Conservation (phyloP, 2,329 filamentous ascomycete species). For the Aspergillus sergii region DNA sequence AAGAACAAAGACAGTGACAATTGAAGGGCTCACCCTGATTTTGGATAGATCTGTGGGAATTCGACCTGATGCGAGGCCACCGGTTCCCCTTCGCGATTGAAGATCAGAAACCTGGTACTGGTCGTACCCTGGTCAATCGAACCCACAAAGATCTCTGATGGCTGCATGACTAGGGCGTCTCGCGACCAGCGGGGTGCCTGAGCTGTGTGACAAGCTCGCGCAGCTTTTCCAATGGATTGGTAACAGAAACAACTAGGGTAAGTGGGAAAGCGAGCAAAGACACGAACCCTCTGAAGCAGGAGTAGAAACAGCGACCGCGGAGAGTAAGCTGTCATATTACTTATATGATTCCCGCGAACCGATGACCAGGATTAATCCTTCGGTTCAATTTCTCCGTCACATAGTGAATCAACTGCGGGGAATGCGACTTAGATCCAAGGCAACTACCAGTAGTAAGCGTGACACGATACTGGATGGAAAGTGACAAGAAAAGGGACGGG, state of each 20-base stretch:
- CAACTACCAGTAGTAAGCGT: not conserved
- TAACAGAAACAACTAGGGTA: not conserved
- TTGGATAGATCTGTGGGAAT: conserved; percentile 79
- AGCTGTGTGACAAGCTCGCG: not conserved
- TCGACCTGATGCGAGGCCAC: conserved; percentile 84
- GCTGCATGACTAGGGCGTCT: conserved; percentile 23
- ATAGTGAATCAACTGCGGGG: conserved; percentile 4
- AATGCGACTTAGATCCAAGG: not conserved
- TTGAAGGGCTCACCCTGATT: conserved; percentile 66
- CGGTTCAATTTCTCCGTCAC: not conserved
- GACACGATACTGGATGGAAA: not conserved
- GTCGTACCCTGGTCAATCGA: conserved; percentile 92
- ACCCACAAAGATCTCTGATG: conserved; percentile 64
- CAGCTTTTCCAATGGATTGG: not conserved
- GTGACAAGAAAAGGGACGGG: not conserved
- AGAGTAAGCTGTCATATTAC: conserved; percentile 2
- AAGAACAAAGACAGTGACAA: conserved; percentile 30
- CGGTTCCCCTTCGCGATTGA: conserved; percentile 75
- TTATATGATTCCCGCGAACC: conserved; percentile 1
- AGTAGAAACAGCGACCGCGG: not conserved
- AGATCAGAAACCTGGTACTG: conserved; percentile 85
- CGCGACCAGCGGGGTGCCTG: not conserved
- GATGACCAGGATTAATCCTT: not conserved
- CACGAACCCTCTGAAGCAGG: not conserved
- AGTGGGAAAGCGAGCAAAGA: not conserved